Conservation (phyloP, 2,329 filamentous ascomycete species). For the Fusarium chuoi region DNA sequence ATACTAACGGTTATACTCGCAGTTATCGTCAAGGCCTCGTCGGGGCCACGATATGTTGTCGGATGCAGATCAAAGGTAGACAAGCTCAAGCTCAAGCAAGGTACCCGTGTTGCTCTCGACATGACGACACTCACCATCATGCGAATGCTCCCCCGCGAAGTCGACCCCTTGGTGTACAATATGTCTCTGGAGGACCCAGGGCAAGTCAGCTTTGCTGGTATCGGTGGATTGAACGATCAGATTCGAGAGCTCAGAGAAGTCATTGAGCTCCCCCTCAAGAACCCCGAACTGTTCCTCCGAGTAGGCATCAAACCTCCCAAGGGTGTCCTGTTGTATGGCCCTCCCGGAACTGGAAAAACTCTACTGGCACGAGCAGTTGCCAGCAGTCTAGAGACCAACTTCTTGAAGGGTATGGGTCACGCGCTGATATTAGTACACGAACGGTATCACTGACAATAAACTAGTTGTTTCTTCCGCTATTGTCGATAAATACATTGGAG, state of each 20-base stretch:
- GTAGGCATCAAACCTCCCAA: conserved; percentile 99
- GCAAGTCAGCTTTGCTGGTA: conserved; percentile 96
- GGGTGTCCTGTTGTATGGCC: conserved; percentile 94
- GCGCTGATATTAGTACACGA: background rate
- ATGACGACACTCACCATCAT: conserved; percentile 99
- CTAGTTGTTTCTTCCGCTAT: conserved; percentile 97
- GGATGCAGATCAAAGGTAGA: conserved; percentile 99
- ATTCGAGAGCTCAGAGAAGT: conserved; percentile 97
- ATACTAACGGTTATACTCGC: conserved; percentile 37
- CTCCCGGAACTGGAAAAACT: conserved; percentile 97
- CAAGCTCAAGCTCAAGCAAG: conserved; percentile 96
- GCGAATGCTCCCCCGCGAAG: conserved; percentile 98
- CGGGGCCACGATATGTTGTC: conserved; percentile 96
- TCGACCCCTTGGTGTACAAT: conserved; percentile 98
- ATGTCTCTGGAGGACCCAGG: conserved; percentile 99
- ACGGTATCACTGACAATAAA: conserved; percentile 31
- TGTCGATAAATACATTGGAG: conserved; percentile 99
- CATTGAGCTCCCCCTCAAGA: conserved; percentile 97
- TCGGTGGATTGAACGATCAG: conserved; percentile 97
- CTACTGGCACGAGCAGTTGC: conserved; percentile 93
- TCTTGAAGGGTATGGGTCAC: conserved; percentile 81
- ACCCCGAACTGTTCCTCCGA: conserved; percentile 94
- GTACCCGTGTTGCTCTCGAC: conserved; percentile 94
- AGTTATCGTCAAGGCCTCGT: conserved; percentile 99
- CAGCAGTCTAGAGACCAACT: conserved; percentile 97